Conservation (phyloP, 768 basidiomycete species). For the Lepiota brunneoincarnata region DNA sequence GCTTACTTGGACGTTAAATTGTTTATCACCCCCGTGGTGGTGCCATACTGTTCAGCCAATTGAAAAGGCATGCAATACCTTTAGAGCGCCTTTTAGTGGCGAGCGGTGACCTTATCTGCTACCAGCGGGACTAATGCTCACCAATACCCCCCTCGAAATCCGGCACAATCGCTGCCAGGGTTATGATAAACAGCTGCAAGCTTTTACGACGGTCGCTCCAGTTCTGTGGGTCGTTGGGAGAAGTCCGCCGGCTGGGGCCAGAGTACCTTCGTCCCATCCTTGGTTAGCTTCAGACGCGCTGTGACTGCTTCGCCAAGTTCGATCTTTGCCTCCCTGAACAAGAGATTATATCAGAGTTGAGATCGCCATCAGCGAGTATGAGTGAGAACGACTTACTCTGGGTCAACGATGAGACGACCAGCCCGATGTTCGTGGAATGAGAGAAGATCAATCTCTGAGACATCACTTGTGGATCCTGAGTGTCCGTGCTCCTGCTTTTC, state of each 20-base stretch:
- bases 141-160: slow-evolving; percentile 69
- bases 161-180: slow-evolving; percentile 62
- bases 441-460: too few species aligned
- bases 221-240: slow-evolving; percentile 63
- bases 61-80: slow-evolving; percentile 38
- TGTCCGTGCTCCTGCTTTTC: too few species aligned
- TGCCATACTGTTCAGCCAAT: slow-evolving; percentile 52
- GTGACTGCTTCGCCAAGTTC: slow-evolving; percentile 61
- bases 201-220: slow-evolving; percentile 55
- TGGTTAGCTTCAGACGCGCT: slow-evolving; percentile 51
- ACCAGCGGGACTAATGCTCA: slow-evolving; percentile 15
- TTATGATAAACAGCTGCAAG: slow-evolving; percentile 56
- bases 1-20: slow-evolving; percentile 56
- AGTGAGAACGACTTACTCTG: too few species aligned
- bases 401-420: too few species aligned
- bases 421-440: too few species aligned
- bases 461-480: too few species aligned
- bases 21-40: slow-evolving; percentile 56
- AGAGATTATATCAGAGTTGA: too few species aligned
- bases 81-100: background rate
- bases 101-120: background rate
- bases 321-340: slow-evolving; percentile 59
- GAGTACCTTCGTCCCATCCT: slow-evolving; percentile 58
- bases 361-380: too few species aligned
- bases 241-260: slow-evolving; percentile 71